phyloP scores from a whole-genome alignment of 1,284 basidiomycete genomes.

The Microbotryum silenes-acaulis region DNA sequence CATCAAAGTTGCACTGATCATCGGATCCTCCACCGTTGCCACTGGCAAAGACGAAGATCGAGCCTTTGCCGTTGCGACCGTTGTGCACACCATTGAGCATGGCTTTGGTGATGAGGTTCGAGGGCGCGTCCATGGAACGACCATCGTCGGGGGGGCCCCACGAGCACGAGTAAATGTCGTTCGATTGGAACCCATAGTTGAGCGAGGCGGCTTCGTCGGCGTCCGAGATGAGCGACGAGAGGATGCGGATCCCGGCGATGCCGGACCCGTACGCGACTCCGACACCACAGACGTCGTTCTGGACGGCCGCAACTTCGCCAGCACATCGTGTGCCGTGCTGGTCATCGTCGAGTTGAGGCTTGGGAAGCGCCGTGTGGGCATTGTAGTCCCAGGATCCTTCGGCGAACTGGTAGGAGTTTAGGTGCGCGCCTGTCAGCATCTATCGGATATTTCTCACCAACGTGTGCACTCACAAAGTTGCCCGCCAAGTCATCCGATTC shows the following conservation, averaged over 20 bases:
- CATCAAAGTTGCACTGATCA: conserved; percentile 99
- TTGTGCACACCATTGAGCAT: conserved; percentile 90
- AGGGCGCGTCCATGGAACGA: conserved; percentile 87
- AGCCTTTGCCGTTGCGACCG: conserved; percentile 83
- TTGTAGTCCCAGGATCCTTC: conserved; percentile 95
- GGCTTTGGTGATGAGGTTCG: conserved; percentile 85
- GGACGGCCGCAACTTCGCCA: conserved; percentile 94
- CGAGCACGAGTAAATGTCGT: conserved; percentile 89
- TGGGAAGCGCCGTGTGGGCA: conserved; percentile 79
- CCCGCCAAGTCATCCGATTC: conserved; percentile 74
- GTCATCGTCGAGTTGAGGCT: conserved; percentile 81
- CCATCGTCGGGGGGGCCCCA: conserved; percentile 90
- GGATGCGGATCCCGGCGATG: conserved; percentile 87
- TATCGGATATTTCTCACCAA: not conserved
- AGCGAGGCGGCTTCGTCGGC: conserved; percentile 95
- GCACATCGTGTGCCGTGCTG: conserved; percentile 97
- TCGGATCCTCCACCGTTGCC: conserved; percentile 87
- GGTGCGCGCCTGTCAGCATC: not conserved
- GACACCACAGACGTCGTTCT: conserved; percentile 89
- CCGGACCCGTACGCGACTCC: conserved; percentile 89
- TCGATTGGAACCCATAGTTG: conserved; percentile 87
- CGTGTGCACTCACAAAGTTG: conserved; percentile 68
- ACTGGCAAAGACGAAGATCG: conserved; percentile 93
- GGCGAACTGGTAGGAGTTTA: conserved; percentile 54
- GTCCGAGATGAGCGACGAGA: conserved; percentile 93